Evolutionary conservation across 2,329 filamentous ascomycete species (phyloP).

Genomic region (Alternaria viburni): DNA sequence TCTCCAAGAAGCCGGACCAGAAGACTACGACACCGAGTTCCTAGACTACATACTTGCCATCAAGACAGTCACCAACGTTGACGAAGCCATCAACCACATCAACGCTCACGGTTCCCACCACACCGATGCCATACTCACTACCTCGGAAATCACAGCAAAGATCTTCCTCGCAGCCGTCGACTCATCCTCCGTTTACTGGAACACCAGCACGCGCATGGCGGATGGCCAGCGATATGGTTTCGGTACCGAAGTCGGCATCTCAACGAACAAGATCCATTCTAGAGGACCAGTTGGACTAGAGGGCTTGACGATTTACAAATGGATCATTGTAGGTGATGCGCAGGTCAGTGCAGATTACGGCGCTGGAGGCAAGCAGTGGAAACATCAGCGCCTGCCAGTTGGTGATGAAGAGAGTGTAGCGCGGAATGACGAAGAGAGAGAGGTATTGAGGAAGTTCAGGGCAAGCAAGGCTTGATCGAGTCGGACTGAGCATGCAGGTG

Average conservation of each 20-base stretch:
- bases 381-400: conserved; percentile 59
- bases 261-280: conserved; percentile 97
- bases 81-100: conserved; percentile 84
- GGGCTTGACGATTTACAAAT: conserved; percentile 97
- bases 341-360: conserved; percentile 81
- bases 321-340: conserved; percentile 82
- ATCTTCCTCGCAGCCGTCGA: conserved; percentile 85
- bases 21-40: conserved; percentile 89
- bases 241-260: conserved; percentile 97
- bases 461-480: conserved; percentile 15
- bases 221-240: conserved; percentile 98
- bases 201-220: conserved; percentile 90
- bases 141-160: conserved; percentile 70
- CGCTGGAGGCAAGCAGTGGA: conserved; percentile 60
- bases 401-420: conserved; percentile 38
- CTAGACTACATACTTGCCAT: conserved; percentile 83
- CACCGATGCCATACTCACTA: conserved; percentile 88
- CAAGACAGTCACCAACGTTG: conserved; percentile 71
- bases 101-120: conserved; percentile 92
- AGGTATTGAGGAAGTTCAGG: conserved; percentile 42
- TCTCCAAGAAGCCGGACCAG: conserved; percentile 69
- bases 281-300: conserved; percentile 92
- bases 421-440: conserved; percentile 41
- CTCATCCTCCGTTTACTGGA: conserved; percentile 95
- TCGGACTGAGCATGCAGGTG: neutral